These are phyloP conservation scores for Heliophila coronopifolia DNA, from an alignment of 441 rosid genomes.

Conservation along the genomic window DNA sequence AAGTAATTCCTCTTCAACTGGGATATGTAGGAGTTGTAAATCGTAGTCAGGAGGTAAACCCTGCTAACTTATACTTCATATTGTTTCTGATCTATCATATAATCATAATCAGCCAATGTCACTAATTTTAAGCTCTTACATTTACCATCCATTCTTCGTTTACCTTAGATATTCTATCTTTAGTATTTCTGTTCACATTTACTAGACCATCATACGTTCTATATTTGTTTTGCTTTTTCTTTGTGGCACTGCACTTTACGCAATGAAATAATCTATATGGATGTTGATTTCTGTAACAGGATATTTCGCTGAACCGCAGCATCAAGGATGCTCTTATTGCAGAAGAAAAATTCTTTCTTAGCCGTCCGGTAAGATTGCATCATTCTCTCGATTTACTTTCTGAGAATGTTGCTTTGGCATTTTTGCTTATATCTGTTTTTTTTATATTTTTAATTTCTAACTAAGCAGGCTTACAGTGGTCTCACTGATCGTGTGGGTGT, in stretches of 20 bases:
- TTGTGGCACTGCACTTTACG: neutral
- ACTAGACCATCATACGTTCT: neutral
- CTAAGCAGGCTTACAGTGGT: conserved; percentile 62
- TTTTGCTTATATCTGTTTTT: conserved; percentile 1
- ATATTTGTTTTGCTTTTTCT: neutral
- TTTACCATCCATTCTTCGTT: neutral
- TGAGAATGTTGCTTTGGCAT: conserved; percentile 3
- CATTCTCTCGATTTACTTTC: conserved; percentile 2
- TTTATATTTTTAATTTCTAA: neutral
- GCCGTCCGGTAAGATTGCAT: conserved; percentile 70
- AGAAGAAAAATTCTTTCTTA: conserved; percentile 89
- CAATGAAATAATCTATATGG: neutral
- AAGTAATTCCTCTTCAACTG: conserved; percentile 50
- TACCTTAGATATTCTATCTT: neutral
- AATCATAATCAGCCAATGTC: neutral
- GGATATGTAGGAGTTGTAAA: conserved; percentile 69
- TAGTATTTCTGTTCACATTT: neutral
- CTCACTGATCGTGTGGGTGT: conserved; percentile 82
- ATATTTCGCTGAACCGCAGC: conserved; percentile 49
- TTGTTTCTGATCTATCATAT: conserved; percentile 1
- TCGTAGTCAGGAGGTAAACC: conserved; percentile 56
- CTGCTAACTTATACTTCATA: neutral
- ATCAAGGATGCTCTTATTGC: conserved; percentile 85
- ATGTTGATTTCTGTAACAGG: conserved; percentile 33
- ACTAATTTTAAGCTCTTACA: no score